Evolutionary conservation across 1,284 basidiomycete species (phyloP), one percentile per base, ranked within the genome.

Genomic region (Ceratobasidium theobromae): DNA sequence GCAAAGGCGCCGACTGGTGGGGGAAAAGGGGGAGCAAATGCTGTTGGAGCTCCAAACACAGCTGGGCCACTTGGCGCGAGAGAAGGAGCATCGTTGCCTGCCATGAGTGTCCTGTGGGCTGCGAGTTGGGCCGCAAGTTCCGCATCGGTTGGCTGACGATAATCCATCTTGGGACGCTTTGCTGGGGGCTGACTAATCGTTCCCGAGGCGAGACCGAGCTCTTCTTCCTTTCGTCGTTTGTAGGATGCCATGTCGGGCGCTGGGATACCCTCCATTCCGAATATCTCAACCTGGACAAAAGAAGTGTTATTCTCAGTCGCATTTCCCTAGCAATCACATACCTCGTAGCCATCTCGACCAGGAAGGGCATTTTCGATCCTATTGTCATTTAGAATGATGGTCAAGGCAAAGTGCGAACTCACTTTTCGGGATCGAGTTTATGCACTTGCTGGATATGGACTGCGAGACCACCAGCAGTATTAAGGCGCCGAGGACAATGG

Each of bases 401-500:
- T 53, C 49, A 51, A 23, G 45, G 53, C 41, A 16, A 12, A 9
- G 21, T 25, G 48, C 23, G 46, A 46, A 77, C 89, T 71, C 73
- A 97, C 94, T 91, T 94, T 77, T 98, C 95, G 0, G 95, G 91
- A 74, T 98, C 94, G 25, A 96, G 86, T 77, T 99, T 99, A 78
- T 99, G 97, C 0, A 99, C 96, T 76, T 99, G 96, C 72, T 98
- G 95, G 58, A 97, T 93, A 75, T 99, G 96, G 12, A 99, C 96
- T n/a, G 95, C 94, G 27, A 99, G 81, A 78, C 96, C 96, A 72
- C 96, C 96, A 1, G 96, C 97, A 0, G 97, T 97, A 75, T 99
- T 98, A 70, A 99, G 81, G 69, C 95, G 86, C 71, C 96, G 82
- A 14, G 97, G 97, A 75, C 96, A 99, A 81, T 96, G 87, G 68